phyloP scores from a whole-genome alignment of 1,139 yeast species.

The Candida mesenterica region DNA sequence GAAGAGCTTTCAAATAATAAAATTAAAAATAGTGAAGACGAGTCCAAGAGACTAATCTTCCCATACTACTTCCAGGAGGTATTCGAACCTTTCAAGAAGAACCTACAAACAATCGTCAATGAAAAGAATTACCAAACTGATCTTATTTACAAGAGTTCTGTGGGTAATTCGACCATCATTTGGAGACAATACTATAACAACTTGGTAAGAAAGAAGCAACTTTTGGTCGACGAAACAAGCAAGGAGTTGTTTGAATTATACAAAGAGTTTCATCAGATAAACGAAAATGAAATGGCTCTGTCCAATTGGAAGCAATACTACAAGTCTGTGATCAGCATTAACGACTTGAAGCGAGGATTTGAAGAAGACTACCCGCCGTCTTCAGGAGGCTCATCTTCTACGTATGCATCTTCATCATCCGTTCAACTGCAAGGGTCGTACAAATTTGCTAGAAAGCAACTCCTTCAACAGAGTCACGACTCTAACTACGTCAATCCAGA shows the following conservation, averaged over 20 bases:
- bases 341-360: slow-evolving; percentile 15
- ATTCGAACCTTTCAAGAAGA: slow-evolving; percentile 24
- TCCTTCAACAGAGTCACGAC: slow-evolving; percentile 21
- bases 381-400: not conserved
- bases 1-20: slow-evolving; percentile 5
- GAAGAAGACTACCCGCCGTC: not conserved
- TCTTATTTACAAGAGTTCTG: slow-evolving; percentile 21
- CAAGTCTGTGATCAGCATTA: slow-evolving; percentile 25
- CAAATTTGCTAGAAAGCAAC: not conserved
- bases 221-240: slow-evolving; percentile 24
- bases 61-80: slow-evolving; percentile 27
- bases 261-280: slow-evolving; percentile 24
- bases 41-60: slow-evolving; percentile 27
- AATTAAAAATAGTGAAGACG: slow-evolving; percentile 1
- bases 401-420: not conserved
- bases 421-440: not conserved
- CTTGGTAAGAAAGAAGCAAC: slow-evolving; percentile 23
- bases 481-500: slow-evolving; percentile 24
- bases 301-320: slow-evolving; percentile 29
- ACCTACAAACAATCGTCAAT: slow-evolving; percentile 25
- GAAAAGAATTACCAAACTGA: slow-evolving; percentile 33
- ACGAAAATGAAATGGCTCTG: slow-evolving; percentile 14
- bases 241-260: slow-evolving; percentile 26
- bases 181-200: slow-evolving; percentile 35
- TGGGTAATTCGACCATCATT: slow-evolving; percentile 29